Conservation (phyloP, 441 rosid genomes). For the Adansonia grandidieri region DNA sequence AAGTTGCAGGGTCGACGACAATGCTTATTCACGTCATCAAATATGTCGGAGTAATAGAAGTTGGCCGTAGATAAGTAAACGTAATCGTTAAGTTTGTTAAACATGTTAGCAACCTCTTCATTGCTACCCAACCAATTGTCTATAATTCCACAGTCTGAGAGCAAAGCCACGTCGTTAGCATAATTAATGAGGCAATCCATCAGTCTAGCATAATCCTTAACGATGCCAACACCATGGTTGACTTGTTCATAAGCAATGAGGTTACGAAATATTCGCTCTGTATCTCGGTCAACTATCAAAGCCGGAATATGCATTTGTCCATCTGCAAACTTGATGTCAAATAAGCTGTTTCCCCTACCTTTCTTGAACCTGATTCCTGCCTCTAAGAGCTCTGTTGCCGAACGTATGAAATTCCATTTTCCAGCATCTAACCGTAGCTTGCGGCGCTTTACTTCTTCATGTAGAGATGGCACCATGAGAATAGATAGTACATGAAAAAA, state of each 20-base stretch:
- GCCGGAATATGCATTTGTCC: not conserved
- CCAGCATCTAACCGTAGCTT: too few species aligned
- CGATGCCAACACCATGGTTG: not conserved
- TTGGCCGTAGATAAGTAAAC: not conserved
- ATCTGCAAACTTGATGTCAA: not conserved
- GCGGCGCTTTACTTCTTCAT: too few species aligned
- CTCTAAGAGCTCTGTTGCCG: not conserved
- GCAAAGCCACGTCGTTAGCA: slow-evolving; percentile 11
- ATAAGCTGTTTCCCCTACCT: not conserved
- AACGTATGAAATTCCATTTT: too few species aligned
- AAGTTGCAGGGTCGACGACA: not conserved
- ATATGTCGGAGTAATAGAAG: not conserved
- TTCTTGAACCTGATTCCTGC: not conserved
- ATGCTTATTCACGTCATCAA: not conserved
- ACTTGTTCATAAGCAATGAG: slow-evolving; percentile 16
- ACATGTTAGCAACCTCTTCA: slow-evolving; percentile 8
- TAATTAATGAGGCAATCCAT: slow-evolving; percentile 24
- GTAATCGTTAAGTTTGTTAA: not conserved
- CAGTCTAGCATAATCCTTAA: slow-evolving; percentile 19
- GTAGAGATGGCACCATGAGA: too few species aligned
- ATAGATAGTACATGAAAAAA: too few species aligned
- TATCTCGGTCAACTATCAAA: slow-evolving; percentile 13
- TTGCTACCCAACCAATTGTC: slow-evolving; percentile 16
- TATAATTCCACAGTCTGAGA: not conserved
- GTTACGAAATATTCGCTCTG: slow-evolving; percentile 16